phyloP scores from a whole-genome alignment of 2,329 filamentous ascomycete species.

The Ophiocordyceps polyrhachis-furcata region DNA sequence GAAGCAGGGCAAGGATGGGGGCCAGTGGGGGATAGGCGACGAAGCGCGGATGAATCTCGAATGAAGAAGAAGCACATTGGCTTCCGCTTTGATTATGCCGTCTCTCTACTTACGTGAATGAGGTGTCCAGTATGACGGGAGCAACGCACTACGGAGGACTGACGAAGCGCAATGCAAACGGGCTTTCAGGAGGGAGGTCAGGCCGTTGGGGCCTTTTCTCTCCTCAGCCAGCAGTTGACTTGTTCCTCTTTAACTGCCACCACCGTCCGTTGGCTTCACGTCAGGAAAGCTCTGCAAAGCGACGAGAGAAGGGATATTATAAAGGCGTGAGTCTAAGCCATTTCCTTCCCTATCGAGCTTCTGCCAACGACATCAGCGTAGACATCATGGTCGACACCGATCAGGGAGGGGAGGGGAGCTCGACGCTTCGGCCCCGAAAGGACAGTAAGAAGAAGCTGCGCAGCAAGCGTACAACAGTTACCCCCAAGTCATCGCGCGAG shows the following conservation, averaged over 20 bases:
- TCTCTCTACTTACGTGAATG: not conserved
- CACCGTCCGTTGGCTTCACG: not conserved
- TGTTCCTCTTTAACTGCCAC: not conserved
- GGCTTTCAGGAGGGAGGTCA: not conserved
- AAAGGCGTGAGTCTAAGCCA: not conserved
- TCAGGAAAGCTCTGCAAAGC: not conserved
- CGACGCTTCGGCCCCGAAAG: not conserved
- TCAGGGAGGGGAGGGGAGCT: not conserved
- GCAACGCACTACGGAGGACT: too few species aligned
- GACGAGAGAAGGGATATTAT: not conserved
- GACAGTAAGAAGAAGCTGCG: not conserved
- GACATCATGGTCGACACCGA: not conserved
- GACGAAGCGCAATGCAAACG: too few species aligned
- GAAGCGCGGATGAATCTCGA: slow-evolving; percentile 72
- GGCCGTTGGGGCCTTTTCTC: not conserved
- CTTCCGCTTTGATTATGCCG: not conserved
- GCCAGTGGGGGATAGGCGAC: slow-evolving; percentile 63
- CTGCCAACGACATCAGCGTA: not conserved
- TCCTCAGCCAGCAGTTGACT: not conserved
- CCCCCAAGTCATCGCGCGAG: not conserved
- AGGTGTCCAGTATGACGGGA: too few species aligned
- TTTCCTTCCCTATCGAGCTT: not conserved
- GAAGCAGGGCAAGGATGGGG: slow-evolving; percentile 33
- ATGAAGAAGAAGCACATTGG: slow-evolving; percentile 24
- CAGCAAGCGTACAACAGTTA: not conserved